phyloP scores from a whole-genome alignment of 148 eudicot species.

The Nepenthes gracilis region DNA sequence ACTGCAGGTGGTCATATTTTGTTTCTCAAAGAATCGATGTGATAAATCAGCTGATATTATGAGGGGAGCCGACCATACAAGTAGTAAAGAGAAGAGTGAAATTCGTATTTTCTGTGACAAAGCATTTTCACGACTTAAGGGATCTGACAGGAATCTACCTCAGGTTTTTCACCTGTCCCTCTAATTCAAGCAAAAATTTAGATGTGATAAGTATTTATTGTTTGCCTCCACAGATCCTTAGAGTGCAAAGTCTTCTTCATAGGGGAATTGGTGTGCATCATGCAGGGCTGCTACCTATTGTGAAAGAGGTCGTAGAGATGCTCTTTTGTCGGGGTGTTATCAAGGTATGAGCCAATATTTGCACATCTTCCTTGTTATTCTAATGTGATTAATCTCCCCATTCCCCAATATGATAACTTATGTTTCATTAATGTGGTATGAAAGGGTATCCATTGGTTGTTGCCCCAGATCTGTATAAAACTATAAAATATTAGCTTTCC shows the following conservation, averaged over 20 bases:
- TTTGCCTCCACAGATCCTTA: constrained; percentile 41
- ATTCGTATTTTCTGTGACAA: constrained; percentile 93
- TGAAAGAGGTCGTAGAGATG: constrained; percentile 99
- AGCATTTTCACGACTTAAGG: constrained; percentile 95
- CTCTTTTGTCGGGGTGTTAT: constrained; percentile 97
- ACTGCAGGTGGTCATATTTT: constrained; percentile 81
- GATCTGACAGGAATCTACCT: constrained; percentile 88
- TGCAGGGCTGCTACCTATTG: constrained; percentile 97
- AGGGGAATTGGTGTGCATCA: constrained; percentile 97
- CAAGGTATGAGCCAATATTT: constrained; percentile 38
- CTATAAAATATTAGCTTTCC: too few relatives aligned
- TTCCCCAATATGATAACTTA: neutral
- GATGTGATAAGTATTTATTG: constrained; percentile 7
- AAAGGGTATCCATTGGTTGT: too few relatives aligned
- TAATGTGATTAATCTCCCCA: neutral
- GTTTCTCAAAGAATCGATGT: constrained; percentile 94
- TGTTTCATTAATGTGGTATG: too few relatives aligned
- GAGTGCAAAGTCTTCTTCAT: constrained; percentile 82
- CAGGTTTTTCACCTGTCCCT: constrained; percentile 38
- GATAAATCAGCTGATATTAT: constrained; percentile 89
- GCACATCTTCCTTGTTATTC: neutral
- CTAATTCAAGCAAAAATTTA: neutral
- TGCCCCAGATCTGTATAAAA: too few relatives aligned
- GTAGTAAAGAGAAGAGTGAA: constrained; percentile 83
- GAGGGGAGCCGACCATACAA: constrained; percentile 76